phyloP scores from a whole-genome alignment of 495 filamentous ascomycete species.

The Pseudotulostoma volvatum region DNA sequence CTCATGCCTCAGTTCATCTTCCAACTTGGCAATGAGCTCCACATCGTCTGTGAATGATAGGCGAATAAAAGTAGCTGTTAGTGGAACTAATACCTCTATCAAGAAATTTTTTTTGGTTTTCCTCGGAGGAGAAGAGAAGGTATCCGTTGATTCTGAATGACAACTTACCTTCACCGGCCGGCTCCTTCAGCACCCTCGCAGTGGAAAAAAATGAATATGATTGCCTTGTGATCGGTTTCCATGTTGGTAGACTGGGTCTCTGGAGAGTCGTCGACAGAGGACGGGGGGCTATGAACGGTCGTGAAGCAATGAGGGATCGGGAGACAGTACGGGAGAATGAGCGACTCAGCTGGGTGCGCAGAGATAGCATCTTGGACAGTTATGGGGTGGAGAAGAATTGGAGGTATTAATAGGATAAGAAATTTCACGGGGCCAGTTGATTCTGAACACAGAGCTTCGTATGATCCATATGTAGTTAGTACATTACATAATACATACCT shows the following conservation, averaged over 20 bases:
- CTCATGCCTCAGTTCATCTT: conserved; percentile 33
- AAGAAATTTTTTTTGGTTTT: too few relatives aligned
- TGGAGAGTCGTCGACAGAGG: conserved; percentile 29
- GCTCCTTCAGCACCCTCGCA: conserved; percentile 37
- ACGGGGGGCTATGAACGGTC: conserved; percentile 28
- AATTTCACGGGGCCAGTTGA: too few relatives aligned
- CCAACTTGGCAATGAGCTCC: conserved; percentile 32
- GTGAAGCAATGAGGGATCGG: conserved; percentile 36
- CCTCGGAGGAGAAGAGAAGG: too few relatives aligned
- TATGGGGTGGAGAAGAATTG: background rate
- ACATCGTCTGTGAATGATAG: conserved; percentile 20
- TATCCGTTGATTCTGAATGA: too few relatives aligned
- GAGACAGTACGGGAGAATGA: conserved; percentile 51
- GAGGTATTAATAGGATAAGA: conserved; percentile 1
- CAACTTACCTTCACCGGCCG: conserved; percentile 40
- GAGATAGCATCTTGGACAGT: conserved; percentile 51
- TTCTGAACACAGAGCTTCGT: too few relatives aligned
- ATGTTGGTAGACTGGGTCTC: conserved; percentile 28
- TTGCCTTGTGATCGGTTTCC: conserved; percentile 35
- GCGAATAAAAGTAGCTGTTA: too few relatives aligned
- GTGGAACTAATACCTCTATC: too few relatives aligned
- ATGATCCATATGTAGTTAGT: too few relatives aligned
- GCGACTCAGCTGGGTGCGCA: conserved; percentile 54
- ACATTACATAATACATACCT: too few relatives aligned
- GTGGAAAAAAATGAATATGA: conserved; percentile 60